Evolutionary conservation across 352 stramenopile species (phyloP).

Genomic region (Phytophthora kernoviae): DNA sequence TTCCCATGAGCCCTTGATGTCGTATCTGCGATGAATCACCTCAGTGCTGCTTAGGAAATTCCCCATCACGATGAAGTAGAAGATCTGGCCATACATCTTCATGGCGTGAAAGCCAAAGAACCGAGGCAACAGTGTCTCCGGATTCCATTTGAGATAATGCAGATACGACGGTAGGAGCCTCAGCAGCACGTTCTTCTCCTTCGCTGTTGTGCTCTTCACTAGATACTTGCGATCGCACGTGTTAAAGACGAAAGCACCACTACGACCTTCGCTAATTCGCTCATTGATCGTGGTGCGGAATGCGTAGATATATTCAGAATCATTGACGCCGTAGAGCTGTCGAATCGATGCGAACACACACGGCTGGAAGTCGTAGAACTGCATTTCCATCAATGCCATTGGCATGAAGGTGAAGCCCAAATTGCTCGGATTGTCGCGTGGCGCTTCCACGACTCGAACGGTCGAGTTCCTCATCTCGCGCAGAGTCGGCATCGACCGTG

Average conservation of each 20-base stretch:
- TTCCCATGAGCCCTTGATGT: constrained; percentile 93
- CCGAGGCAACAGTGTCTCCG: constrained; percentile 82
- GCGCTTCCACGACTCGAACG: constrained; percentile 67
- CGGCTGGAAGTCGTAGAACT: constrained; percentile 89
- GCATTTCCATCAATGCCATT: constrained; percentile 79
- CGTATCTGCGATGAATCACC: constrained; percentile 88
- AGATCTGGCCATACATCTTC: constrained; percentile 92
- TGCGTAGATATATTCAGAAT: constrained; percentile 78
- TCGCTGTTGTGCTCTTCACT: constrained; percentile 88
- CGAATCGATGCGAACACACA: constrained; percentile 82
- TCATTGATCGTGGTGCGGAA: constrained; percentile 89
- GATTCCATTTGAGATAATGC: constrained; percentile 90
- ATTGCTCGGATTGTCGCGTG: constrained; percentile 42
- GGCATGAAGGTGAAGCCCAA: constrained; percentile 70
- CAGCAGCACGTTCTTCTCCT: constrained; percentile 83
- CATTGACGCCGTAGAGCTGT: constrained; percentile 65
- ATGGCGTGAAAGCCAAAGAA: constrained; percentile 92
- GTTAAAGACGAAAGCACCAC: constrained; percentile 91
- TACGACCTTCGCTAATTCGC: constrained; percentile 88
- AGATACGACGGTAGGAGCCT: constrained; percentile 84
- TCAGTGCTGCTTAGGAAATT: constrained; percentile 89
- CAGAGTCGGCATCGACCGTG: constrained; percentile 31
- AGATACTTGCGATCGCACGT: constrained; percentile 90
- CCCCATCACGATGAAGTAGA: constrained; percentile 93
- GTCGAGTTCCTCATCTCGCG: constrained; percentile 55